A percentile compares a stretch with the other conserved stretches of the same genome.
phyloP scores from a whole-genome alignment of 2,329 filamentous ascomycete species.

The Cephalotrichum gorgonifer region DNA sequence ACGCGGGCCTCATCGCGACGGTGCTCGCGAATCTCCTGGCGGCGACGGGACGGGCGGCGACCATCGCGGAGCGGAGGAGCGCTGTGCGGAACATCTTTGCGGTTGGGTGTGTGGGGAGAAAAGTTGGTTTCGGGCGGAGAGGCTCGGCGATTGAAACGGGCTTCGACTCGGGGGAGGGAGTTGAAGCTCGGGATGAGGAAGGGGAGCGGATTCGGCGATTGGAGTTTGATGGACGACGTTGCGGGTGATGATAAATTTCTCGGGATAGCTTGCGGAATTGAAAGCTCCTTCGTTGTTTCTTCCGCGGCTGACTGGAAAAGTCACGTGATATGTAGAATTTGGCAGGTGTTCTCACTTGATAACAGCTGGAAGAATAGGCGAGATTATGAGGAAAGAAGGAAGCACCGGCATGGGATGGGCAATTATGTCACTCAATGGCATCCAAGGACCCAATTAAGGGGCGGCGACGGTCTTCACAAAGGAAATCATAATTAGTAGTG shows the following conservation, averaged over 20 bases:
- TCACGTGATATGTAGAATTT: background rate
- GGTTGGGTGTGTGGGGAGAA: constrained; percentile 1
- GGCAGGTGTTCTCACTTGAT: background rate
- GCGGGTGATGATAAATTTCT: constrained; percentile 6
- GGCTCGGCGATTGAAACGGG: background rate
- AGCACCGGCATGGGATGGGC: too few species aligned
- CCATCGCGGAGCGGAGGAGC: constrained; percentile 66
- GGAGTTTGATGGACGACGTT: background rate
- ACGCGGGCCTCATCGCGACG: constrained; percentile 46
- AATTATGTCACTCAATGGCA: background rate
- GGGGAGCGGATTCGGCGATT: background rate
- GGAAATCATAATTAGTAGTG: background rate
- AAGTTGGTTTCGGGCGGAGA: background rate
- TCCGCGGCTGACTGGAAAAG: background rate
- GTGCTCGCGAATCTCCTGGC: constrained; percentile 48
- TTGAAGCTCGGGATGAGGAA: background rate
- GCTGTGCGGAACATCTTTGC: constrained; percentile 72
- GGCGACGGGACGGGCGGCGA: constrained; percentile 38
- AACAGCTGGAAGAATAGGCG: background rate
- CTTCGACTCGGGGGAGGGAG: background rate
- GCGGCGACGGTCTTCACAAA: background rate
- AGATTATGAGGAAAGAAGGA: background rate
- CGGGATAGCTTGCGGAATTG: constrained; percentile 5
- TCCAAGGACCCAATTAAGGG: background rate
- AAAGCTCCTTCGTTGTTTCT: constrained; percentile 2